Base-by-base conservation (phyloP, 73 alveolate genomes). In the Effrenium voratum region DNA sequence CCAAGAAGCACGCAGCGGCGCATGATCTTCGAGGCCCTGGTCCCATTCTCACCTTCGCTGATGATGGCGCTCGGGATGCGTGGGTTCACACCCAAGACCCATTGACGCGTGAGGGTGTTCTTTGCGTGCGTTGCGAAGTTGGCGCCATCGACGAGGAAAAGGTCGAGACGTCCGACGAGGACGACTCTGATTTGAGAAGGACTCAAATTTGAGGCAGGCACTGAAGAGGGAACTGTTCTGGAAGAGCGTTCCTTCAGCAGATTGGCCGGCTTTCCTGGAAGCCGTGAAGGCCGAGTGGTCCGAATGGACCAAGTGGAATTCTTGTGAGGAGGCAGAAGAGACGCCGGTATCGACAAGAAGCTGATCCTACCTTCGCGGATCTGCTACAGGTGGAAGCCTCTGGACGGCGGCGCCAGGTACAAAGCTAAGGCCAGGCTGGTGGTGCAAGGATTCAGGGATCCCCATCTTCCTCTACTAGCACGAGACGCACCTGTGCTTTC, bases 331-430 rank as follows among this genome's bases (percentile, higher is more conserved):
- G 41, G 38, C 43, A 22, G n/a, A 5, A 16, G 60, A 26, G 2
- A 26, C 6, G 38, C 59, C 16, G 41, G 43, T 22, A 66, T 66
- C 44, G 41, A n/a, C 0, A 0, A 19, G 12, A n/a, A 24, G 41
- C 44, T 66, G 24, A 77, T 77, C 3, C 63, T 77, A 13, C 32
- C 57, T 1, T 13, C 66, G 10, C 8, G 88, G 5, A 63, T 77
- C 26, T 77, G 88, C 88, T 77, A 77, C 32, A 36, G 88, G 1
- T 77, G 88, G 88, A 77, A 77, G 43, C 88, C 88, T 3, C 5
- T 40, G 0, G 43, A 15, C 26, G 57, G 45, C 19, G 93, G 93
- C 26, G 26, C n/a, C 0, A 26, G n/a, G 6, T 70, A 19, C 47
- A 70, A 70, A 47, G 63, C 73, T 34, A 76, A 13, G 40, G 86